Conservation (phyloP, 345 rosid genomes). For the Rhizophora mangle region DNA sequence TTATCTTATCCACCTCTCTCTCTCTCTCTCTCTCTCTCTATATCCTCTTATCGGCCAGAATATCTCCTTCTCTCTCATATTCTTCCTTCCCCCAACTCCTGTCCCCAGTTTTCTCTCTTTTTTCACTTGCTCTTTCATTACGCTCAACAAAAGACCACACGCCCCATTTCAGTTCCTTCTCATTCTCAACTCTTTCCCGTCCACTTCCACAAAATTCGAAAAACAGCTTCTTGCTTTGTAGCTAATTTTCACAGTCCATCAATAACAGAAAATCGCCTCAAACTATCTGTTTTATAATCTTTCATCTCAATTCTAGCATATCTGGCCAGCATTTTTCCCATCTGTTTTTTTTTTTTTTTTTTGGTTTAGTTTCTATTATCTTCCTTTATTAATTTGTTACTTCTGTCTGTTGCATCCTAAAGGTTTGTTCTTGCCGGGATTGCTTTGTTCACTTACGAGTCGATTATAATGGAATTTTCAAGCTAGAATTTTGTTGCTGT, state of each 20-base stretch:
- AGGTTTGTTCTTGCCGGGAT: background rate
- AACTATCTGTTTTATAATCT: background rate
- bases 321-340: background rate
- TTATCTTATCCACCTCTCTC: slow-evolving; percentile 57
- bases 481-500: background rate
- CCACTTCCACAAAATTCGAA: background rate
- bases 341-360: background rate
- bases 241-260: background rate
- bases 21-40: slow-evolving; percentile 9
- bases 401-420: background rate
- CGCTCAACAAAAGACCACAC: slow-evolving; percentile 9
- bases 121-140: background rate
- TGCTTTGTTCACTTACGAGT: background rate
- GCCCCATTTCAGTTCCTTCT: background rate
- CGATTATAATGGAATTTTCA: background rate
- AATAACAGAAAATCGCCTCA: no score
- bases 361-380: background rate
- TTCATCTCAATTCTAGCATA: background rate
- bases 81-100: slow-evolving; percentile 13
- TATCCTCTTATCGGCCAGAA: background rate
- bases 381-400: background rate
- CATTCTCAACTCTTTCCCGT: background rate
- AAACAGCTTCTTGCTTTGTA: background rate
- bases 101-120: slow-evolving; percentile 15
- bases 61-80: background rate